These are phyloP conservation scores for Pseudopithomyces chartarum DNA, from an alignment of 2,329 filamentous ascomycete species.

Conservation along the genomic window DNA sequence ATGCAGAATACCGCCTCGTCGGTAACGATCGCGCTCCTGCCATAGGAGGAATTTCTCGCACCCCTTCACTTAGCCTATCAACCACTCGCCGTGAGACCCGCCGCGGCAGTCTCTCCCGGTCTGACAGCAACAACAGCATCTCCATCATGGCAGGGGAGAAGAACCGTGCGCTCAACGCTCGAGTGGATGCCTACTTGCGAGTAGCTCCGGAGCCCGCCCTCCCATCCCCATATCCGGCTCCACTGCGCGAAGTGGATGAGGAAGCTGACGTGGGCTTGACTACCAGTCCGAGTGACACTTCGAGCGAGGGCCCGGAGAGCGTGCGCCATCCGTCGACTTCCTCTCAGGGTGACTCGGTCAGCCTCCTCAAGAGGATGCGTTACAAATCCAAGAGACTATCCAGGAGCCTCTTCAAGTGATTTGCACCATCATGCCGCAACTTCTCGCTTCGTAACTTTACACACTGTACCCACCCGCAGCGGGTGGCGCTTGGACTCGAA, in stretches of 20 bases:
- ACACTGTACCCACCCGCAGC: not conserved
- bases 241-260: conserved; percentile 35
- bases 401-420: conserved; percentile 43
- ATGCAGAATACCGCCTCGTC: conserved; percentile 54
- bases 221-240: conserved; percentile 28
- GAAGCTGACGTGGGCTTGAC: conserved; percentile 26
- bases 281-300: conserved; percentile 41
- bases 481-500: not conserved
- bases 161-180: conserved; percentile 46
- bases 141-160: conserved; percentile 45
- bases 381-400: conserved; percentile 44
- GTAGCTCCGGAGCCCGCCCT: conserved; percentile 29
- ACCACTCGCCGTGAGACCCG: conserved; percentile 45
- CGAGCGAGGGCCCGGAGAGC: conserved; percentile 38
- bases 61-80: conserved; percentile 46
- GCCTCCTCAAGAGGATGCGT: conserved; percentile 42
- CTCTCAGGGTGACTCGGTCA: conserved; percentile 32
- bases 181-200: conserved; percentile 47
- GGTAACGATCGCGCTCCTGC: conserved; percentile 45
- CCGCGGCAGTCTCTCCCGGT: conserved; percentile 42
- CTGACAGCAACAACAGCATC: conserved; percentile 44
- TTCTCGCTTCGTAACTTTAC: not conserved
- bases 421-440: not conserved
- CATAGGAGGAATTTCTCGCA: conserved; percentile 48
- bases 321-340: conserved; percentile 36